A percentile compares a stretch with the other conserved stretches of the same genome.
Evolutionary conservation across 2,329 filamentous ascomycete species (phyloP).

Genomic region (Colletotrichum filicis): DNA sequence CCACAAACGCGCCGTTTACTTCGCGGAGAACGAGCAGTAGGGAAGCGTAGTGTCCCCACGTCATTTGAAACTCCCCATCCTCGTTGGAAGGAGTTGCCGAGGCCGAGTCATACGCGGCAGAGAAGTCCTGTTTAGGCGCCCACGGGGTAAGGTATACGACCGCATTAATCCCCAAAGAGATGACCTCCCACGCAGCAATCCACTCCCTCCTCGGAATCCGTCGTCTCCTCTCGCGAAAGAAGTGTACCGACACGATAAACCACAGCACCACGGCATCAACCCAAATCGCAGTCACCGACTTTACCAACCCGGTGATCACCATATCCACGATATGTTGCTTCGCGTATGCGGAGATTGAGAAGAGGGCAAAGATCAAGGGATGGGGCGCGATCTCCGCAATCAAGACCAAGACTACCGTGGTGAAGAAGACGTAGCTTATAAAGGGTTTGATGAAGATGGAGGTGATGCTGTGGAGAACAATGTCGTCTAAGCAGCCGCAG

Average conservation of each 20-base stretch:
- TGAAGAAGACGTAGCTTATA: neutral
- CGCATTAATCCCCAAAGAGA: neutral
- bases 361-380: neutral
- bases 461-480: neutral
- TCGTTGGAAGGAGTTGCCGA: neutral
- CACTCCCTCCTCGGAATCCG: neutral
- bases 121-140: too few relatives aligned
- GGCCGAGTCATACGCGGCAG: neutral
- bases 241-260: neutral
- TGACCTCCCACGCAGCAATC: neutral
- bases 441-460: neutral
- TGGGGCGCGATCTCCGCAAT: too few relatives aligned
- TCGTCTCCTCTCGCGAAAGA: neutral
- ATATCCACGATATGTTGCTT: too few relatives aligned
- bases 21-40: neutral
- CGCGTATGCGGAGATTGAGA: neutral
- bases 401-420: neutral
- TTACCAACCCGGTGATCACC: neutral
- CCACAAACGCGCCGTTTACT: neutral
- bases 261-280: neutral
- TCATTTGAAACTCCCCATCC: neutral
- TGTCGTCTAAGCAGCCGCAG: too few relatives aligned
- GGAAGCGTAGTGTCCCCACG: neutral
- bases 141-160: too few relatives aligned
- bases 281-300: neutral